phyloP scores from a whole-genome alignment of 176 grass and related monocot species.

The Phragmites australis region DNA sequence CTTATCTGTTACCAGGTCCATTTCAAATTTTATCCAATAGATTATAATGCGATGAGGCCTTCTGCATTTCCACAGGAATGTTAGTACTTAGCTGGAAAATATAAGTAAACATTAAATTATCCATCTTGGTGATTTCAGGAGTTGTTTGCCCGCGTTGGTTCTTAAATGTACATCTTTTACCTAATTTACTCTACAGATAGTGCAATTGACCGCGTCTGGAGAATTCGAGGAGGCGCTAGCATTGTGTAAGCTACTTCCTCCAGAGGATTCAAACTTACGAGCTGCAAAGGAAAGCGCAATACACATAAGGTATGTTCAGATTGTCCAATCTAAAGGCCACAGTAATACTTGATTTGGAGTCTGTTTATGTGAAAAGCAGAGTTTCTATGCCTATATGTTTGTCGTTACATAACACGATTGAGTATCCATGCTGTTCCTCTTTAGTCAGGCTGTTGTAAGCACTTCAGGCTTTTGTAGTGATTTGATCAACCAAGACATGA shows the following conservation, averaged over 20 bases:
- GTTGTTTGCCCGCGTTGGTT: constrained; percentile 17
- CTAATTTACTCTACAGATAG: constrained; percentile 66
- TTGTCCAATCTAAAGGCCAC: background rate
- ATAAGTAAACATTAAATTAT: constrained; percentile 6
- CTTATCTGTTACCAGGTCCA: background rate
- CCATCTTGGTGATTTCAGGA: constrained; percentile 5
- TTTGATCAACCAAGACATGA: background rate
- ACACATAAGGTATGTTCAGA: constrained; percentile 77
- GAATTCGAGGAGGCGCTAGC: constrained; percentile 97
- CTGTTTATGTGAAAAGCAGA: background rate
- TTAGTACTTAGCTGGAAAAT: background rate
- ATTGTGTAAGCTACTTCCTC: constrained; percentile 94
- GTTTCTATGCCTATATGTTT: constrained; percentile 12
- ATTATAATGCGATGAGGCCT: constrained; percentile 14
- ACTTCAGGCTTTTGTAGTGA: constrained; percentile 13
- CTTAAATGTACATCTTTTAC: constrained; percentile 10
- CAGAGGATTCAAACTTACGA: constrained; percentile 93
- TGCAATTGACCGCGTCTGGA: constrained; percentile 95
- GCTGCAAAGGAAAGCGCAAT: constrained; percentile 97
- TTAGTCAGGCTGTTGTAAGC: constrained; percentile 9
- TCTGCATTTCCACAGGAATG: constrained; percentile 9
- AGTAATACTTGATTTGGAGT: constrained; percentile 18
- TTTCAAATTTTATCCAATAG: background rate
- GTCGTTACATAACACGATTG: background rate
- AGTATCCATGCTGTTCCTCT: background rate